Percentiles rank a stretch among this genome's conserved stretches.
These are phyloP conservation scores for Juglanconis oblonga DNA, from an alignment of 2,329 filamentous ascomycete genomes.

Conservation along the genomic window DNA sequence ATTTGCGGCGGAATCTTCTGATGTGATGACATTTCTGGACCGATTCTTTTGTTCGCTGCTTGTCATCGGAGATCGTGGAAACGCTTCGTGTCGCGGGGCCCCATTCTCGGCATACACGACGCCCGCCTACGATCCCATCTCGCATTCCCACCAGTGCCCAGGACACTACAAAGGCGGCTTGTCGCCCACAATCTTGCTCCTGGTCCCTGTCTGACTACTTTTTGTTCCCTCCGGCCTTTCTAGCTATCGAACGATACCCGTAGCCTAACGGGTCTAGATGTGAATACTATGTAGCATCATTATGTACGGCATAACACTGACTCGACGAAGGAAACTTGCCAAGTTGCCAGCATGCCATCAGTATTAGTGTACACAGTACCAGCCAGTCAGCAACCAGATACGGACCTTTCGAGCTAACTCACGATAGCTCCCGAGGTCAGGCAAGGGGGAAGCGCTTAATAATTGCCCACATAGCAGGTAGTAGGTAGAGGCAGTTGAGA, in stretches of 20 bases:
- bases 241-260: too few species aligned
- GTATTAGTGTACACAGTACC: too few species aligned
- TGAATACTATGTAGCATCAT: too few species aligned
- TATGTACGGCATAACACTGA: not conserved
- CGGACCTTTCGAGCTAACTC: not conserved
- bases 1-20: not conserved
- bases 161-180: too few species aligned
- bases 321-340: too few species aligned
- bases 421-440: not conserved
- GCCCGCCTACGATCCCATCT: not conserved
- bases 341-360: too few species aligned
- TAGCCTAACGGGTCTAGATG: not conserved
- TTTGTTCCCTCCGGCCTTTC: too few species aligned
- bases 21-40: conserved; percentile 1
- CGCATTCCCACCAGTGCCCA: not conserved
- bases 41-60: not conserved
- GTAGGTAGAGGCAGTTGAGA: too few species aligned
- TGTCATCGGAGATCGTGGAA: not conserved
- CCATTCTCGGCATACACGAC: not conserved
- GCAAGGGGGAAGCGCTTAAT: not conserved
- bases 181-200: too few species aligned
- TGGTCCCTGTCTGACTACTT: too few species aligned
- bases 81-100: conserved; percentile 7
- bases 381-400: too few species aligned
- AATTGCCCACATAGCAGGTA: too few species aligned